Evolutionary conservation across 163 green algal genomes (phyloP), one percentile per base, ranked within the genome.

Genomic region (Smithsoniella earleae): DNA sequence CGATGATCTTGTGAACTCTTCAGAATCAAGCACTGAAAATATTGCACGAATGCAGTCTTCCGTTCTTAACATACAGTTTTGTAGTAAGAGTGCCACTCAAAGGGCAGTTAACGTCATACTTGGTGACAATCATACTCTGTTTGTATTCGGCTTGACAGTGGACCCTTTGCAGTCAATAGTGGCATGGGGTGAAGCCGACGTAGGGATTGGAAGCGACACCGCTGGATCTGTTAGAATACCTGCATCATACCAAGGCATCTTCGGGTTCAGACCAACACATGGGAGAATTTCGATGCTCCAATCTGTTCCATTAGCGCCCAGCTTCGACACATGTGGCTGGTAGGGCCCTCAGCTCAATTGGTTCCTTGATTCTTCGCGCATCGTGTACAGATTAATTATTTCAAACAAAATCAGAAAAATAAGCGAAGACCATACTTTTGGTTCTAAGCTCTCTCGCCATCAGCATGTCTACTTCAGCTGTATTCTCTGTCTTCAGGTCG

Each of bases 131-230:
- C n/a, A n/a, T n/a, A n/a, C n/a, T n/a, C n/a, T n/a, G n/a, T n/a
- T n/a, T n/a, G n/a, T n/a, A n/a, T n/a, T n/a, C n/a, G n/a, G n/a
- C n/a, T n/a, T 49, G 40, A 13, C 40, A 49, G 40, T 8, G 20
- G 58, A 18, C 34, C 27, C 25, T 4, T 18, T 69, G 58, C 58
- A 69, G 58, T 69, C 58, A 31, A 34, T 80, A 13, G 84, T 86
- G 33, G 86, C 84, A 27, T 78, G 66, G 25, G 81, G 80, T 0
- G 62, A 83, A 62, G 84, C 83, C 3, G 83, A 92, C 74, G 78
- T 95, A 64, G 84, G 78, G 0, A 55, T 96, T 16, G 91, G 91
- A 31, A 91, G 80, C 58, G 91, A 96, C 78, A 96, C 90, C n/a
- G 91, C 82, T 44, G 85, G 89, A n/a, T 91, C 80, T 0, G 87